Percentiles rank a stretch among this genome's conserved stretches.
Evolutionary conservation across 2,329 filamentous ascomycete species (phyloP).

Genomic region (Colletotrichum sansevieriae): DNA sequence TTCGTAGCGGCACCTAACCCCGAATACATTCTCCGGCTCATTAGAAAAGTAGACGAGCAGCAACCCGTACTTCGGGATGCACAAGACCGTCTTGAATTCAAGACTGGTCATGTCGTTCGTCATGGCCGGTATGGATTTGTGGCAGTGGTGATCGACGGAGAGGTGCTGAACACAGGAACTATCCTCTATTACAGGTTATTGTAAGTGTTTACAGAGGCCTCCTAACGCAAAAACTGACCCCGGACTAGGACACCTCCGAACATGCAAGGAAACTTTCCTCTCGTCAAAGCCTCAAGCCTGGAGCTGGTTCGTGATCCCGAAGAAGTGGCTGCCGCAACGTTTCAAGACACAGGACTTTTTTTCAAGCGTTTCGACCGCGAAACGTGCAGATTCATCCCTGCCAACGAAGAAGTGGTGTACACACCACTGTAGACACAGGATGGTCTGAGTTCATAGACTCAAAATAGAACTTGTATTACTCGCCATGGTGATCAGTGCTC

Average conservation of each 20-base stretch:
- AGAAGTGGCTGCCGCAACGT: conserved; percentile 61
- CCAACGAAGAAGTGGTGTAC: conserved; percentile 36
- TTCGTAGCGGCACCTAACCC: conserved; percentile 32
- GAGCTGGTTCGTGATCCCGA: conserved; percentile 36
- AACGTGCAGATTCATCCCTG: conserved; percentile 73
- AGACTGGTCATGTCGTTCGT: conserved; percentile 85
- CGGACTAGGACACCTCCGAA: conserved; percentile 32
- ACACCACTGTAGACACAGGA: conserved; percentile 4
- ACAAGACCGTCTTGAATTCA: conserved; percentile 59
- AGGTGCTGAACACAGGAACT: conserved; percentile 44
- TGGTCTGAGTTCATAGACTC: background rate
- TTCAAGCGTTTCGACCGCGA: conserved; percentile 87
- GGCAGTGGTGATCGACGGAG: conserved; percentile 86
- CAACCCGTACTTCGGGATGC: conserved; percentile 53
- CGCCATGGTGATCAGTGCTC: background rate
- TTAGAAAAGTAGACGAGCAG: conserved; percentile 60
- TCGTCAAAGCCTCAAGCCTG: conserved; percentile 39
- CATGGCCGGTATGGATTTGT: conserved; percentile 85
- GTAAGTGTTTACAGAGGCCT: conserved; percentile 8
- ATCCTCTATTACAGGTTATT: conserved; percentile 25
- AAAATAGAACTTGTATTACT: no score
- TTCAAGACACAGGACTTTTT: conserved; percentile 81
- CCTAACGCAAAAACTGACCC: background rate
- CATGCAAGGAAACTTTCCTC: conserved; percentile 38
- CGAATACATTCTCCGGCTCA: conserved; percentile 49